Conservation (phyloP, 495 filamentous ascomycete species). For the Penicillium samsonianum region DNA sequence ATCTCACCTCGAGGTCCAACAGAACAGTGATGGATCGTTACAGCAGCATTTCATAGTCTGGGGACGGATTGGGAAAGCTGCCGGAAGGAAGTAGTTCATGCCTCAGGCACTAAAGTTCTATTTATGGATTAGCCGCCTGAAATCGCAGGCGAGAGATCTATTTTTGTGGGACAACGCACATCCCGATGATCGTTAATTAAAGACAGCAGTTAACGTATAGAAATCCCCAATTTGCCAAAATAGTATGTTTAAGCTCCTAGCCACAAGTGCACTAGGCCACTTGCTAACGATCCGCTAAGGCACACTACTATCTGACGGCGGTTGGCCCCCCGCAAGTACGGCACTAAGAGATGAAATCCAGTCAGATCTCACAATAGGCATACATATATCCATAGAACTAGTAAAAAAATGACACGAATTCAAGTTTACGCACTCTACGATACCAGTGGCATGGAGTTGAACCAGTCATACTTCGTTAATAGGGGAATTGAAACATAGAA, state of each 20-base stretch:
- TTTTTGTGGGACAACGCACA: slow-evolving; percentile 5
- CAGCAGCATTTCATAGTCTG: slow-evolving; percentile 24
- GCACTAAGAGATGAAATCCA: neutral
- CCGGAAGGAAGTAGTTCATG: slow-evolving; percentile 8
- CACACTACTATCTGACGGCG: neutral
- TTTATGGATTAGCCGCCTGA: slow-evolving; percentile 22
- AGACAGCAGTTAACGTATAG: neutral
- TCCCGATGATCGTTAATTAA: neutral
- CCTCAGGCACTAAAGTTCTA: slow-evolving; percentile 24
- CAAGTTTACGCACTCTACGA: slow-evolving; percentile 17
- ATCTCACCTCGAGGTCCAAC: neutral
- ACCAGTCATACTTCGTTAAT: slow-evolving; percentile 51
- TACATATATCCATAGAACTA: neutral
- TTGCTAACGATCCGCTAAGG: neutral
- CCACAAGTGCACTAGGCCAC: slow-evolving; percentile 1
- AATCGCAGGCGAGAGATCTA: neutral
- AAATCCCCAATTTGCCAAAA: neutral
- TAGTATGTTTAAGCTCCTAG: neutral
- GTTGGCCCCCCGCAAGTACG: neutral
- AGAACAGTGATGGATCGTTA: slow-evolving; percentile 16
- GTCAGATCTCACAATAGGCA: neutral
- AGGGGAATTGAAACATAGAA: slow-evolving; percentile 39
- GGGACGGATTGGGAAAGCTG: slow-evolving; percentile 32
- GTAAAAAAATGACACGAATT: neutral
- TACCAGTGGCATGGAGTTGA: slow-evolving; percentile 26